phyloP scores from a whole-genome alignment of 2,329 filamentous ascomycete species.

The Byssoonygena ceratinophila region DNA sequence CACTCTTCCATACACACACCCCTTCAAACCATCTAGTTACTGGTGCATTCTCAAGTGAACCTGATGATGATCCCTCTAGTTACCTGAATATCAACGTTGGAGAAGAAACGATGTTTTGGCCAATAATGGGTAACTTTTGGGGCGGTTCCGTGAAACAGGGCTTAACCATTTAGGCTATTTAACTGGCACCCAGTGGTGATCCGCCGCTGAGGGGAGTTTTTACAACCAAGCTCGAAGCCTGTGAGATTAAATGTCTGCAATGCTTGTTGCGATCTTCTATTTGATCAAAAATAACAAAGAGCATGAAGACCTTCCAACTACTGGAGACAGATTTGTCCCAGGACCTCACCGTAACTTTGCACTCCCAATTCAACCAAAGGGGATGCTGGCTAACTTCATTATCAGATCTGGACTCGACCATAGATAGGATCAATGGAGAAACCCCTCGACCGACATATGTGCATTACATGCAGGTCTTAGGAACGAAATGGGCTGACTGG shows the following conservation, averaged over 20 bases:
- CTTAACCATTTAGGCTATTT: neutral
- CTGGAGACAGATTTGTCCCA: neutral
- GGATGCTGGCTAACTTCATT: neutral
- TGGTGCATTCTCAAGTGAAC: neutral
- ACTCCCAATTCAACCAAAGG: neutral
- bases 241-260: too few relatives aligned
- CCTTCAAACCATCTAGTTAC: neutral
- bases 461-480: neutral
- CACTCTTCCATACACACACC: too few relatives aligned
- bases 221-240: too few relatives aligned
- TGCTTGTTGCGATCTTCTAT: neutral
- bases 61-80: neutral
- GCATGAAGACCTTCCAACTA: neutral
- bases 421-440: neutral
- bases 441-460: neutral
- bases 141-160: conserved; percentile 7
- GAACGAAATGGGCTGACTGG: neutral
- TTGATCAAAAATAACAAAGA: neutral
- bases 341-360: neutral
- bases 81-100: neutral
- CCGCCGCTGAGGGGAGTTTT: too few relatives aligned
- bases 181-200: neutral
- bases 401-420: neutral
- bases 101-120: conserved; percentile 3
- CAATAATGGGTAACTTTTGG: neutral